Evolutionary conservation across 345 rosid genomes (phyloP), one percentile per base, ranked within the genome.

Genomic region (Leavenworthia alabamica): DNA sequence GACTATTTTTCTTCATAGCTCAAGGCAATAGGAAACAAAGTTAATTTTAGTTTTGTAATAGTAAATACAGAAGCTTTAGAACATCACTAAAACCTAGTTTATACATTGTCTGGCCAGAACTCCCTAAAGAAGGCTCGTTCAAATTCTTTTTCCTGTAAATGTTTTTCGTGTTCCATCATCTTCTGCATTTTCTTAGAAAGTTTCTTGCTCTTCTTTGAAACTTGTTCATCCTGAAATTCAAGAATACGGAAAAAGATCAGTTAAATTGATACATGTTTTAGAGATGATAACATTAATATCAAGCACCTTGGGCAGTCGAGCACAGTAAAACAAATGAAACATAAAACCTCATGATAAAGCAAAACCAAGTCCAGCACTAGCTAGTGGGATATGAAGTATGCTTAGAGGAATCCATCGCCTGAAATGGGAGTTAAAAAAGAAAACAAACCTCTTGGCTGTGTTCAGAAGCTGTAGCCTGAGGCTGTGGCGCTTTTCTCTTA

Each of bases 91-190:
- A 45, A 14, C 13, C 12, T 7, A 23, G 27, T 4, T 82, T 79
- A 88, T 48, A 91, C 90, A 81, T 91, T 88, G 58, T 91, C 98
- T 0, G 96, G 98, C 96, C 98, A 91, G 56, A 91, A 91, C 71
- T 88, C 95, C 35, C 90, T 78, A 35, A 64, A 85, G 71, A 86
- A 91, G 14, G 95, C 92, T 32, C 84, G 78, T 43, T 86, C 85
- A 13, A 91, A 88, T 69, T 91, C 96, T 51, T 80, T 81, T 66
- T 88, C 96, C 57, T 71, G 82, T 41, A 84, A 31, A 2, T 31
- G 74, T 67, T 84, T 70, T 73, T 86, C 98, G 7, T 74, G 56
- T 77, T 86, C 88, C 56, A 72, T 76, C 82, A 83, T 68, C 81
- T 84, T 91, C 76, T 82, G 75, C 76, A 78, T 72, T 78, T 73